These are phyloP conservation scores for Panicum hallii DNA, from an alignment of 202 grass and related monocot species.

Conservation along the genomic window DNA sequence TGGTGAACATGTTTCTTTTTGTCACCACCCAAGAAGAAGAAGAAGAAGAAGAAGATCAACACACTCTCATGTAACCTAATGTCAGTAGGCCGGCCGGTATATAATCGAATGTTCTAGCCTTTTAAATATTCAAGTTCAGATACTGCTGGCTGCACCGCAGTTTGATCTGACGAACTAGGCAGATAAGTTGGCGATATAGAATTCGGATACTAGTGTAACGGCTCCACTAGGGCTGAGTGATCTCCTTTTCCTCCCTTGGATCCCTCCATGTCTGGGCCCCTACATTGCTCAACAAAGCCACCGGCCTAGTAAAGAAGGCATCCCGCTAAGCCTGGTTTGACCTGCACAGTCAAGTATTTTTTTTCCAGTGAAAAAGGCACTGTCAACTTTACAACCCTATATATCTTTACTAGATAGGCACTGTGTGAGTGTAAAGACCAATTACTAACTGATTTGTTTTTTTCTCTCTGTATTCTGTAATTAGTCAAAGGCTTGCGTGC, in stretches of 20 bases:
- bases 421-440: background rate
- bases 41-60: conserved; percentile 28
- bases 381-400: conserved; percentile 16
- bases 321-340: conserved; percentile 48
- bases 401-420: background rate
- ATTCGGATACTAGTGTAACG: conserved; percentile 43
- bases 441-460: background rate
- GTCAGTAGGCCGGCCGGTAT: conserved; percentile 35
- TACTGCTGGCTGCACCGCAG: conserved; percentile 47
- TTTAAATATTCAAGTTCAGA: conserved; percentile 41
- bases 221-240: conserved; percentile 43
- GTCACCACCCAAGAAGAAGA: background rate
- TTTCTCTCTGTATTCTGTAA: background rate
- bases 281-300: conserved; percentile 54
- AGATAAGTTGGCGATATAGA: conserved; percentile 33
- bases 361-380: conserved; percentile 41
- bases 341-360: conserved; percentile 40
- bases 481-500: background rate
- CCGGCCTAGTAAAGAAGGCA: conserved; percentile 33
- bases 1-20: background rate
- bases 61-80: background rate
- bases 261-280: conserved; percentile 61
- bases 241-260: conserved; percentile 49
- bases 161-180: conserved; percentile 46
- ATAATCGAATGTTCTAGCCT: conserved; percentile 56